Conservation (phyloP, 2,329 filamentous ascomycete genomes). For the Pseudofabraea citricarpa region DNA sequence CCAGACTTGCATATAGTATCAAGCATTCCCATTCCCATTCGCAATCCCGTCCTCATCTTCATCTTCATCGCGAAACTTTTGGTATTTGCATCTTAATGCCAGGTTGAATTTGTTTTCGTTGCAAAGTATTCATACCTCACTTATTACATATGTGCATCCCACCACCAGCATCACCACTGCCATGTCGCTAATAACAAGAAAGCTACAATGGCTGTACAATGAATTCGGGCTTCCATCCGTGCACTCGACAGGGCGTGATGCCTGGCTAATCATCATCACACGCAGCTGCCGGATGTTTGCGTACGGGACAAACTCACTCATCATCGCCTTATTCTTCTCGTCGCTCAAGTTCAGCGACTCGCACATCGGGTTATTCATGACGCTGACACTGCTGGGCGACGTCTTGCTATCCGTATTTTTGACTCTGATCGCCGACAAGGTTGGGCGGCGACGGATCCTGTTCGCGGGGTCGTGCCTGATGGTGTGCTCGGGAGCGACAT, state of each 20-base stretch:
- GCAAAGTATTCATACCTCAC: too few species aligned
- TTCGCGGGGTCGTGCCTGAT: constrained; percentile 49
- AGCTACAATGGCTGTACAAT: constrained; percentile 21
- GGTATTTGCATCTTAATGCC: too few species aligned
- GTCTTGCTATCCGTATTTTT: constrained; percentile 51
- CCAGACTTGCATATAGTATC: too few species aligned
- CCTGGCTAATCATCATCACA: constrained; percentile 51
- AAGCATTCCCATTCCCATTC: too few species aligned
- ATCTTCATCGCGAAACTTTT: too few species aligned
- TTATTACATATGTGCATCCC: too few species aligned
- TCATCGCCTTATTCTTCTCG: constrained; percentile 51
- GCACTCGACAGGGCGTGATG: constrained; percentile 38
- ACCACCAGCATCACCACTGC: too few species aligned
- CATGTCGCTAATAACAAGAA: too few species aligned
- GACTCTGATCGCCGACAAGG: constrained; percentile 51
- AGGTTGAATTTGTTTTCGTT: too few species aligned
- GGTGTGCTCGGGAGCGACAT: constrained; percentile 47
- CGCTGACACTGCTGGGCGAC: constrained; percentile 54
- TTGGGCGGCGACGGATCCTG: constrained; percentile 48
- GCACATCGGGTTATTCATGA: constrained; percentile 60
- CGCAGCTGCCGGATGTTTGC: constrained; percentile 57
- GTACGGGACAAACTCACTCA: constrained; percentile 52
- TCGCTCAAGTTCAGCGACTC: constrained; percentile 44
- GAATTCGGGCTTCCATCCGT: constrained; percentile 41
- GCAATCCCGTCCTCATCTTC: too few species aligned